Base-by-base conservation (phyloP, 805 yeast species). In the Cyberlindnera subsufficiens region DNA sequence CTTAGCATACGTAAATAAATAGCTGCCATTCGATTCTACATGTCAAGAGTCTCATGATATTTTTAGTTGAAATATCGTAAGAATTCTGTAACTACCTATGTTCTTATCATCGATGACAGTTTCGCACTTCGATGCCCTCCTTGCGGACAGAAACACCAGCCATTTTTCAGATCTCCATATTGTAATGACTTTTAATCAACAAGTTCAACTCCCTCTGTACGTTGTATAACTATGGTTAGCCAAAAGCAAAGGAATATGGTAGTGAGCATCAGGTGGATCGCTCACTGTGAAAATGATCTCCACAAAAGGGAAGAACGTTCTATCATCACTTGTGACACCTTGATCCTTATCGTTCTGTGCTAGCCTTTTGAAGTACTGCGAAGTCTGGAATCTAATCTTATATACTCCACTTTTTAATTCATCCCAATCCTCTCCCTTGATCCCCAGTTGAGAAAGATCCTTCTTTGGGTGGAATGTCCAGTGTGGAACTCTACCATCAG, bases 141-240 rank as follows among this genome's bases (percentile, higher is more conserved):
- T 22, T 22, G 27, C 8, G 10, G 27, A 22, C 11, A 9, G 11
- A 10, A 22, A 9, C 11, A 8, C 27, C 27, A 22, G 8, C 10
- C 27, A 22, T 22, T 22, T 4, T 3, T 22, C 11, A 9, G 1
- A 2, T 9, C 4, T 22, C 1, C 27, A 22, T 10, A 22, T 22
- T 6, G 6, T 22, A 10, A 22, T 22, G 27, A 22, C 27, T 22
- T 6, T 22, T 22, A 22, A 22, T 4, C 27, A 22, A 10, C 27
- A 22, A 22, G 13, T 17, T 40, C 43, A 48, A 17, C 56, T 50
- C 2, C 98, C 98, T 43, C 97, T 74, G 66, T 90, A 90, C 0
- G 97, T 90, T 6, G 95, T 78, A 66, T 89, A 90, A 30, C 96
- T 83, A 64, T 83, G 87, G 58, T 87, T 87, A 35, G 96, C 80